Conservation (phyloP, 768 basidiomycete genomes). For the Ramaria sp. region DNA sequence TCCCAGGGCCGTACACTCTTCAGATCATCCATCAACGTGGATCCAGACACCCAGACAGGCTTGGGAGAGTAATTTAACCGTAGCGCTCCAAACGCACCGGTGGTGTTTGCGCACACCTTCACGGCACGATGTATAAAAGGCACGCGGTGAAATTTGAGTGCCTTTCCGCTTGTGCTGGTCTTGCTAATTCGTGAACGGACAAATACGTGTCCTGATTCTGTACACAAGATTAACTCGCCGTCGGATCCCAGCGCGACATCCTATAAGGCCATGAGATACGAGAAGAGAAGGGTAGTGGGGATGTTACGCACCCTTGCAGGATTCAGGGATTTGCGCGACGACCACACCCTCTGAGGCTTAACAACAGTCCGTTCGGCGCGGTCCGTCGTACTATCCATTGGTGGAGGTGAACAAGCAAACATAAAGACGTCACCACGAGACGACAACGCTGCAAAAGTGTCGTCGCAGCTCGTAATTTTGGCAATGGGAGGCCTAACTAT, state of each 20-base stretch:
- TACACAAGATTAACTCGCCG: slow-evolving; percentile 84
- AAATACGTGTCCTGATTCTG: slow-evolving; percentile 90
- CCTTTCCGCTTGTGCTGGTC: no score
- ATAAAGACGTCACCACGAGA: slow-evolving; percentile 87
- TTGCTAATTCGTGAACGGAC: slow-evolving; percentile 50
- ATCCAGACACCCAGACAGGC: slow-evolving; percentile 44
- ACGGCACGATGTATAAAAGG: slow-evolving; percentile 79
- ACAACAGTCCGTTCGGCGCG: slow-evolving; percentile 27
- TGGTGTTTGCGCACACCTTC: slow-evolving; percentile 73
- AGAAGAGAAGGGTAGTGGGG: neutral
- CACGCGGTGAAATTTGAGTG: slow-evolving; percentile 62
- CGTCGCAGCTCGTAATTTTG: slow-evolving; percentile 73
- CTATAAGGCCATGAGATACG: slow-evolving; percentile 22
- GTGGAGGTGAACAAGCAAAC: slow-evolving; percentile 34
- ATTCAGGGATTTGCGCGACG: slow-evolving; percentile 43
- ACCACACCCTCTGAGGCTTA: slow-evolving; percentile 88
- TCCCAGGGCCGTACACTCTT: neutral
- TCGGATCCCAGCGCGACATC: slow-evolving; percentile 87
- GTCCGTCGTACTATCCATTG: neutral
- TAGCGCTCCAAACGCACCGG: slow-evolving; percentile 83
- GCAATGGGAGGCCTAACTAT: slow-evolving; percentile 61
- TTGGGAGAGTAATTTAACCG: slow-evolving; percentile 57
- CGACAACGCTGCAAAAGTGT: slow-evolving; percentile 72
- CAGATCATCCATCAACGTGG: slow-evolving; percentile 26
- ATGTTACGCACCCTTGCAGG: neutral